Conservation (phyloP, 331 rosid species). For the Ulmus americana region DNA sequence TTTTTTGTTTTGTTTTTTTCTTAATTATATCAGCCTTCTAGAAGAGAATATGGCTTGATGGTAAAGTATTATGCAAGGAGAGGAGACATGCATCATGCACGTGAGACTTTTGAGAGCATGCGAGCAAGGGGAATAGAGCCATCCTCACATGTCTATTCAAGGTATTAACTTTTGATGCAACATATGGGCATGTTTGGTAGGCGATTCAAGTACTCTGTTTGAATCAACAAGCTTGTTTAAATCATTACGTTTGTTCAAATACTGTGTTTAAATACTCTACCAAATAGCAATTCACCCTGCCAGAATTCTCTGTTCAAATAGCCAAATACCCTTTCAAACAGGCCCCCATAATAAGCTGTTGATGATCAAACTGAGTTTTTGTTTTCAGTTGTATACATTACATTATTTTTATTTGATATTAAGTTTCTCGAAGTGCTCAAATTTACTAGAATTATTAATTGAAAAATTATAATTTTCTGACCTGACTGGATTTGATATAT, state of each 20-base stretch:
- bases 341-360: too few relatives aligned
- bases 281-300: too few relatives aligned
- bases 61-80: conserved; percentile 84
- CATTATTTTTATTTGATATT: neutral
- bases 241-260: too few relatives aligned
- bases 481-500: neutral
- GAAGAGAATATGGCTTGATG: conserved; percentile 94
- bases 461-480: neutral
- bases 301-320: too few relatives aligned
- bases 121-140: conserved; percentile 96
- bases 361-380: conserved; percentile 1
- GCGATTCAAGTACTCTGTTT: too few relatives aligned
- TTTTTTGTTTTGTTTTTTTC: conserved; percentile 7
- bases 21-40: conserved; percentile 64
- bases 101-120: conserved; percentile 90
- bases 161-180: conserved; percentile 38
- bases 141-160: conserved; percentile 76
- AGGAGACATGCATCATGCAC: conserved; percentile 94
- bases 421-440: neutral
- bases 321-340: too few relatives aligned
- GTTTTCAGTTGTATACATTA: neutral
- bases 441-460: neutral
- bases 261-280: too few relatives aligned
- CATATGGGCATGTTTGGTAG: neutral
- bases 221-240: too few relatives aligned